These are phyloP conservation scores for Irpex sp. DNA, from an alignment of 1,284 basidiomycete genomes.

Conservation along the genomic window DNA sequence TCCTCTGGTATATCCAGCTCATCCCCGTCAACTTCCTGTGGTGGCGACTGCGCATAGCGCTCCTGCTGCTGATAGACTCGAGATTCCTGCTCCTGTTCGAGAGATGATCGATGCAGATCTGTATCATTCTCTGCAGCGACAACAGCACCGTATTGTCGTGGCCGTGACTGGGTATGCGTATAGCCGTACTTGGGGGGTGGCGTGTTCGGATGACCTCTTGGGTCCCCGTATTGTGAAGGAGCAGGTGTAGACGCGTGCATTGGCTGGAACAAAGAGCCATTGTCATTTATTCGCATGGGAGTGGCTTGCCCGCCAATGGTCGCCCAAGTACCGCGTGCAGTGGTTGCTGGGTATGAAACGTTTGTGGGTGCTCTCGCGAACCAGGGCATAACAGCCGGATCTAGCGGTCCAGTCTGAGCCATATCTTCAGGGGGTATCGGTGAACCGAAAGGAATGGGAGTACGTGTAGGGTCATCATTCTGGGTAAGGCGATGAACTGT, in stretches of 20 bases:
- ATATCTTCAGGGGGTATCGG: neutral
- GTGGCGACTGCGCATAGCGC: neutral
- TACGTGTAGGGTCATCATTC: neutral
- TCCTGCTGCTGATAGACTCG: neutral
- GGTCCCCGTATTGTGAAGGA: neutral
- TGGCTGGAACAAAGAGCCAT: neutral
- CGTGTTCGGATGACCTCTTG: neutral
- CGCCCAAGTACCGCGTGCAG: neutral
- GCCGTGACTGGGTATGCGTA: too few relatives aligned
- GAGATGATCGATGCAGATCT: neutral
- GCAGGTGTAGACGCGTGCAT: conserved; percentile 1
- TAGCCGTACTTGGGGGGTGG: neutral
- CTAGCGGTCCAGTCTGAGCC: neutral
- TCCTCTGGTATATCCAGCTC: neutral
- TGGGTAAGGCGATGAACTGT: neutral
- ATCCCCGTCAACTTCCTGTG: neutral
- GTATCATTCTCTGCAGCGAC: neutral
- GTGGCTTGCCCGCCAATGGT: neutral
- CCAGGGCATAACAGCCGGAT: neutral
- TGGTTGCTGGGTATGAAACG: neutral
- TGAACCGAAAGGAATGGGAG: neutral
- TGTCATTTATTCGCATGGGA: neutral
- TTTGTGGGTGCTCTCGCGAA: neutral
- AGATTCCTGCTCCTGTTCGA: neutral
- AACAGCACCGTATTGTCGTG: neutral